These are phyloP conservation scores for Byssothecium circinans DNA, from an alignment of 2,329 filamentous ascomycete species.

Conservation along the genomic window DNA sequence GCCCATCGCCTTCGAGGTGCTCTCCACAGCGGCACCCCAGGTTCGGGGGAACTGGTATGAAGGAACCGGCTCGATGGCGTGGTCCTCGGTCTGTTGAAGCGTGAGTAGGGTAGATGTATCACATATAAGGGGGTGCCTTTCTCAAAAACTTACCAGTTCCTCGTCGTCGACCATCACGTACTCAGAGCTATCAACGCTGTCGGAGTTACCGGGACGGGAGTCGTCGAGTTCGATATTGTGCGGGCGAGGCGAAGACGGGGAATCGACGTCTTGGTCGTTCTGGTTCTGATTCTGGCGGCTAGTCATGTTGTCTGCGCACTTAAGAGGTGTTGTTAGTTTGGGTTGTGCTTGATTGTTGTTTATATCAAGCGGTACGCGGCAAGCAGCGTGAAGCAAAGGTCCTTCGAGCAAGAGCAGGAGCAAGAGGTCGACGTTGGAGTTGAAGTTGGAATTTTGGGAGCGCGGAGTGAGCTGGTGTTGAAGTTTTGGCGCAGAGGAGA, in stretches of 20 bases:
- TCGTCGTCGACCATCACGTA: neutral
- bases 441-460: neutral
- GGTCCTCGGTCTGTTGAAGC: neutral
- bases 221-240: neutral
- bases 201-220: neutral
- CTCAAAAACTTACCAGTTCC: neutral
- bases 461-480: neutral
- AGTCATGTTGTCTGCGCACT: neutral
- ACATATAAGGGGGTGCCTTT: neutral
- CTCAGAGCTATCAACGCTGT: neutral
- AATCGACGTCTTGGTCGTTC: neutral
- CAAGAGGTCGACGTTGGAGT: neutral
- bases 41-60: slow-evolving; percentile 19
- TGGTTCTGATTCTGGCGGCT: neutral
- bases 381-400: neutral
- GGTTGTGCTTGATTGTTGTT: neutral
- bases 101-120: neutral
- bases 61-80: neutral
- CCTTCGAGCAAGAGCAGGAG: neutral
- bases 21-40: slow-evolving; percentile 15
- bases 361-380: neutral
- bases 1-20: slow-evolving; percentile 11
- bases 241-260: neutral
- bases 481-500: neutral
- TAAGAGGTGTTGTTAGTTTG: neutral